These are phyloP conservation scores for Tieghemostelium lacteum DNA, from an alignment of 78 protist species.

Conservation along the genomic window DNA sequence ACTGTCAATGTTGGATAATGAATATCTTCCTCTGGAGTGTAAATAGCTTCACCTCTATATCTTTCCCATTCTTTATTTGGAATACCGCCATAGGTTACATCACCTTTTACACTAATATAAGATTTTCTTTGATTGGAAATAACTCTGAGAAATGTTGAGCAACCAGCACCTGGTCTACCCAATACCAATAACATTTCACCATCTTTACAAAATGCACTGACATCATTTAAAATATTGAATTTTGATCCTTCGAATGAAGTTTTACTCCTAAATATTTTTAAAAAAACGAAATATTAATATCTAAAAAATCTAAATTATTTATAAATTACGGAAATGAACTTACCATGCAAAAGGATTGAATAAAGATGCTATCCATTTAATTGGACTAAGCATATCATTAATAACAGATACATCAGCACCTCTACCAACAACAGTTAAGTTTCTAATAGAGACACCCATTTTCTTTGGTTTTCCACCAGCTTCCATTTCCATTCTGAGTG, in stretches of 20 bases:
- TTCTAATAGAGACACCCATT: conserved; percentile 40
- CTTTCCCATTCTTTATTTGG: conserved; percentile 14
- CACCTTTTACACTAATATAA: conserved; percentile 44
- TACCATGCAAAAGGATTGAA: conserved; percentile 26
- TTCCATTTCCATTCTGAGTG: conserved; percentile 38
- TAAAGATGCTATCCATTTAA: neutral
- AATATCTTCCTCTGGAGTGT: conserved; percentile 75
- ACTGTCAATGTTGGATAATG: conserved; percentile 74
- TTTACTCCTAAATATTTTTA: neutral
- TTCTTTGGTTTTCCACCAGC: conserved; percentile 29
- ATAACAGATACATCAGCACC: conserved; percentile 48
- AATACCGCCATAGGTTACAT: conserved; percentile 63
- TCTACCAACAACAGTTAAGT: conserved; percentile 35
- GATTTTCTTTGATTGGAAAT: conserved; percentile 56
- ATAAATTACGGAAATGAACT: neutral
- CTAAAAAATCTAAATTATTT: neutral
- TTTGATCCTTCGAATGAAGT: conserved; percentile 13
- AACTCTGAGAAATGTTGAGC: conserved; percentile 46
- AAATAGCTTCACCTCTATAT: conserved; percentile 70
- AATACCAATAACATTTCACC: conserved; percentile 79
- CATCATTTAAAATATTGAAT: conserved; percentile 72
- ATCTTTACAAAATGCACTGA: conserved; percentile 57
- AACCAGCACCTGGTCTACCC: conserved; percentile 81
- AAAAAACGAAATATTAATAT: neutral
- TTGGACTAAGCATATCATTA: conserved; percentile 34